Evolutionary conservation across 139 green algal species (phyloP).

Genomic region (Picochlorum costavermella): DNA sequence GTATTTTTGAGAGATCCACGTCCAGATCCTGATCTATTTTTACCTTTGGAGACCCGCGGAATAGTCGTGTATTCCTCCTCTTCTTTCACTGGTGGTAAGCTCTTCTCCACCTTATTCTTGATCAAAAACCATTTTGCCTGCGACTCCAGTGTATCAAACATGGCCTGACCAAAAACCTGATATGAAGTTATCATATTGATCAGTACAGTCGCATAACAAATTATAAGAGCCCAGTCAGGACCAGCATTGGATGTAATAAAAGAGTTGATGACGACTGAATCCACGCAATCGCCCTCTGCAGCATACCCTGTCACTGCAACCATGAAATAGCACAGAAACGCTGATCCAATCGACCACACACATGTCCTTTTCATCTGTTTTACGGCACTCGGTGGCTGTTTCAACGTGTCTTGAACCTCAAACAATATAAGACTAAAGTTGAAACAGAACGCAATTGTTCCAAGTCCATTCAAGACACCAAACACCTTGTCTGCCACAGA

Average conservation of each 20-base stretch:
- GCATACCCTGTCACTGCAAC: conserved; percentile 9
- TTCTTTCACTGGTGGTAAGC: neutral
- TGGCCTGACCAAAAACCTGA: conserved; percentile 22
- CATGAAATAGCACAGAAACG: conserved; percentile 22
- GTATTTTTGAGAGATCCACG: too few relatives aligned
- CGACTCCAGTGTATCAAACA: conserved; percentile 19
- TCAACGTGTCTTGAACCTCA: conserved; percentile 39
- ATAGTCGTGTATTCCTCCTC: neutral
- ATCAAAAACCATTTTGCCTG: conserved; percentile 7
- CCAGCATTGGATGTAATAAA: conserved; percentile 7
- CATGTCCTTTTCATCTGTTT: conserved; percentile 16
- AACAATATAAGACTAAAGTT: conserved; percentile 26
- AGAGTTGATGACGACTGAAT: conserved; percentile 9
- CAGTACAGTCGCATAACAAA: conserved; percentile 4
- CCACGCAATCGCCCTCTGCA: conserved; percentile 6
- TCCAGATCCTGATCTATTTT: too few relatives aligned
- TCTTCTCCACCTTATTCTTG: neutral
- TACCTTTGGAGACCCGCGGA: neutral
- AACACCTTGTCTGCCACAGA: conserved; percentile 20
- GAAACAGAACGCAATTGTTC: conserved; percentile 38
- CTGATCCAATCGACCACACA: neutral
- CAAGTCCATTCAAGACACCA: conserved; percentile 40
- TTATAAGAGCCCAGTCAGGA: conserved; percentile 12
- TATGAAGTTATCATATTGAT: conserved; percentile 30
- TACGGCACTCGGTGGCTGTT: conserved; percentile 7